Evolutionary conservation across 768 basidiomycete species (phyloP).

Genomic region (Trametes meyenii): DNA sequence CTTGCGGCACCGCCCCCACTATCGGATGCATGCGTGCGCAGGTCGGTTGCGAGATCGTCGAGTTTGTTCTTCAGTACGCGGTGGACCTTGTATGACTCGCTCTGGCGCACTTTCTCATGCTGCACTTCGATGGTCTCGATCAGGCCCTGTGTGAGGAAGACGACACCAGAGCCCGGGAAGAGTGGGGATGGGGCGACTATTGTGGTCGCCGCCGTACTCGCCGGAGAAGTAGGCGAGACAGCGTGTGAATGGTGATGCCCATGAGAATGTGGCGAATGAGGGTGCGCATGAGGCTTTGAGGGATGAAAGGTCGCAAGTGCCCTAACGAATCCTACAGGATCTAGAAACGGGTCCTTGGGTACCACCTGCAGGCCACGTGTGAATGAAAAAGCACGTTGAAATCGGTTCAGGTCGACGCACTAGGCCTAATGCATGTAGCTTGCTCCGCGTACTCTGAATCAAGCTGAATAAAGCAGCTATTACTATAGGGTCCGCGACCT

Average conservation of each 20-base stretch:
- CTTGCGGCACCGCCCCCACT: slow-evolving; percentile 29
- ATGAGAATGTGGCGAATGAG: slow-evolving; percentile 17
- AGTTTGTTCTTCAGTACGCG: slow-evolving; percentile 63
- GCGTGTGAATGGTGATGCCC: slow-evolving; percentile 9
- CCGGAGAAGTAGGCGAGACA: slow-evolving; percentile 21
- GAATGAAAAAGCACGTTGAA: neutral
- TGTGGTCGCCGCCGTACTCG: neutral
- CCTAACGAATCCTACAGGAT: slow-evolving; percentile 59
- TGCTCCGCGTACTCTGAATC: slow-evolving; percentile 69
- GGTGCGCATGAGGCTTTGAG: slow-evolving; percentile 28
- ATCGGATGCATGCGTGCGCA: slow-evolving; percentile 33
- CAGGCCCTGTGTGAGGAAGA: slow-evolving; percentile 47
- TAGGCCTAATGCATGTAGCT: slow-evolving; percentile 59
- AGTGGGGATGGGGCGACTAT: slow-evolving; percentile 5
- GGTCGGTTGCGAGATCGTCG: slow-evolving; percentile 50
- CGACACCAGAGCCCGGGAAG: neutral
- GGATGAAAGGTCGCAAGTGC: slow-evolving; percentile 44
- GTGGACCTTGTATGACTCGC: slow-evolving; percentile 63
- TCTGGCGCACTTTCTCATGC: slow-evolving; percentile 49
- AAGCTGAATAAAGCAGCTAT: slow-evolving; percentile 73
- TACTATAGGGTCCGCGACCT: slow-evolving; percentile 71
- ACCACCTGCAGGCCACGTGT: slow-evolving; percentile 35
- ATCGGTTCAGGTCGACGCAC: slow-evolving; percentile 11
- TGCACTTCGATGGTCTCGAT: slow-evolving; percentile 50
- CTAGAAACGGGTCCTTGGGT: slow-evolving; percentile 80